These are phyloP conservation scores for Tympanopsis confertula DNA, from an alignment of 2,329 filamentous ascomycete species.

Conservation along the genomic window DNA sequence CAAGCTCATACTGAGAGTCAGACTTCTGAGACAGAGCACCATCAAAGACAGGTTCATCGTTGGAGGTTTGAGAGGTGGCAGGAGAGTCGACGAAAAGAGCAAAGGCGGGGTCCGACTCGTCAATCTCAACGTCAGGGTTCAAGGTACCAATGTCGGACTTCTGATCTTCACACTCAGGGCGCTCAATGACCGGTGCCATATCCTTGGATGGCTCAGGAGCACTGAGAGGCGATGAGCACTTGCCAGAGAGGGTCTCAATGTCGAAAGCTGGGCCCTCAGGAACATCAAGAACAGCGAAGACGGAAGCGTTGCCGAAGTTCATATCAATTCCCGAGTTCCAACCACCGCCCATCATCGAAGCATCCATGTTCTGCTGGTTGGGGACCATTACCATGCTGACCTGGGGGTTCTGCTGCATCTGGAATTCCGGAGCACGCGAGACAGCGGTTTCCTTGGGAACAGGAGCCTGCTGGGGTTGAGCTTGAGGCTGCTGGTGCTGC, in stretches of 20 bases:
- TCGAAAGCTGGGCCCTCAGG: conserved; percentile 55
- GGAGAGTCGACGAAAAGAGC: conserved; percentile 37
- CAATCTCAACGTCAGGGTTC: conserved; percentile 37
- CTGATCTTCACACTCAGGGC: conserved; percentile 12
- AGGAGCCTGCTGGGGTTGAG: conserved; percentile 20
- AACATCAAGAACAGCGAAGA: conserved; percentile 63
- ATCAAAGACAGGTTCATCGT: conserved; percentile 27
- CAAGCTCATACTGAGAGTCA: conserved; percentile 49
- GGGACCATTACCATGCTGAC: conserved; percentile 76
- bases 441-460: conserved; percentile 57
- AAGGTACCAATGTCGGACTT: conserved; percentile 9
- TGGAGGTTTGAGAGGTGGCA: conserved; percentile 14
- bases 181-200: conserved; percentile 33
- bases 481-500: conserved; percentile 23
- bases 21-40: conserved; percentile 53
- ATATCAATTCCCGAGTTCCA: conserved; percentile 39
- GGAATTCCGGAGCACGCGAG: conserved; percentile 37
- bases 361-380: conserved; percentile 59
- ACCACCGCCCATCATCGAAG: conserved; percentile 50
- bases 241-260: conserved; percentile 56
- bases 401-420: conserved; percentile 44
- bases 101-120: conserved; percentile 34
- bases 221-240: conserved; percentile 44
- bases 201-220: conserved; percentile 30
- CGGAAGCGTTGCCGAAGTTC: conserved; percentile 51